Base-by-base conservation (phyloP, 2,329 filamentous ascomycete genomes). In the Claviceps pazoutovae region DNA sequence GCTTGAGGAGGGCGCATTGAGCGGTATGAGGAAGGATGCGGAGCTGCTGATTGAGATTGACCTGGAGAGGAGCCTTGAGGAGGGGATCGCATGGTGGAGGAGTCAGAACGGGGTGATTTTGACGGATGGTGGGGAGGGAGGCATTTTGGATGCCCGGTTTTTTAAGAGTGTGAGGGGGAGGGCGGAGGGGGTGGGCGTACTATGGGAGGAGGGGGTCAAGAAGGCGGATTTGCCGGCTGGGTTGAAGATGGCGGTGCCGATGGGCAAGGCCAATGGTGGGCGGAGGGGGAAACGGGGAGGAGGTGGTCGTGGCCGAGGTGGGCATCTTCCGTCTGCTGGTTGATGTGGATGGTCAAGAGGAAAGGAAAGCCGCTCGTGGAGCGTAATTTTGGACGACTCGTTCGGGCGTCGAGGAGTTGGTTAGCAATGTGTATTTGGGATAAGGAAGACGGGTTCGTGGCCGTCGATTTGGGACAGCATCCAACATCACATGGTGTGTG, bases 21-120 rank as follows among this genome's bases (percentile, higher is more conserved):
- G 83, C 41, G 89, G 89, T 1, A 94, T 95, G 86, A 74, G 91
- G 21, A 73, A 61, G 57, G 88, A 81, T 63, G 85, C 86, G 5
- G 84, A 93, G 67, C 68, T 94, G 42, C 62, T 95, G 56, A 76
- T 96, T 30, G 87, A 87, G 67, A 71, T 95, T 52, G 82, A 95
- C 67, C 68, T 95, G 30, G 68, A 72, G 65, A 72, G 72, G 60
- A 83, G 87, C 58, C 63, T 95, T 59, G 68, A 69, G 43, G 80
- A 79, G 51, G 53, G 51, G 21, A 74, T 88, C 56, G 73, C 74
- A 61, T 95, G 90, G 78, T 94, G 86, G 81, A 65, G 80, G 55
- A 88, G 85, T 63, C 84, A 86, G 58, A 91, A 91, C 62, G 84
- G 80, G 2, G 86, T 91, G 8, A 75, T 90, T 55, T 68, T 91